Evolutionary conservation across 1,284 basidiomycete genomes (phyloP), one percentile per base, ranked within the genome.

Genomic region (Sporisorium reilianum): DNA sequence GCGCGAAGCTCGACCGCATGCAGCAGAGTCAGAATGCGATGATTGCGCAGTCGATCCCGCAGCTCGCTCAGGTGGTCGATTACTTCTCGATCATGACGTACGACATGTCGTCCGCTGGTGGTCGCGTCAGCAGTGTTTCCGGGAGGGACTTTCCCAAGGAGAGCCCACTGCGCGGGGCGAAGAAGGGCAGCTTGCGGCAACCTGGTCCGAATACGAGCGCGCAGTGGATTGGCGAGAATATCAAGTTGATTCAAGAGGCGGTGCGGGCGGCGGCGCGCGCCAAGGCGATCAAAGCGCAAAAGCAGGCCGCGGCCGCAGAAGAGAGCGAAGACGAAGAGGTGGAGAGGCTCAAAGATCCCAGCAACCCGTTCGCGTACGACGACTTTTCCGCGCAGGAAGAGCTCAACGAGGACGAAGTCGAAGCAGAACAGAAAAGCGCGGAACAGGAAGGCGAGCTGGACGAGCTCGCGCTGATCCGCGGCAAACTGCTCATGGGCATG

Each of bases 11-110:
- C 0, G 62, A 63, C 26, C 12, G 45, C 1, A 44, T 56, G 45
- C 55, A 66, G 26, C 30, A 62, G 2, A 55, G 54, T 28, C 61
- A 61, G 18, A 77, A 80, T 36, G 46, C 42, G 2, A 72, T 78
- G 64, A 61, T 74, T 25, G 61, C 69, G 0, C 73, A 77, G 25
- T 61, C 63, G 4, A 52, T 78, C 7, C 66, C 66, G 3, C 67
- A 69, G 12, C 42, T 80, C 16, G 61, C 67, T 1, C 25, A 41
- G 1, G 41, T 80, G 20, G 76, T 68, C 12, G 78, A 80, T 42
- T 68, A 14, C 30, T 51, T 78, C 14, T 64, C 51, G 20, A 56
- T 78, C 54, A 80, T 80, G 78, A 79, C 77, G 2, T 79, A 79
- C 59, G 77, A 77, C 42, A 73, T 77, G 70, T 64, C 77, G 6